phyloP scores from a whole-genome alignment of 2,329 filamentous ascomycete genomes.

The Paracorniculantispora psalliotae region DNA sequence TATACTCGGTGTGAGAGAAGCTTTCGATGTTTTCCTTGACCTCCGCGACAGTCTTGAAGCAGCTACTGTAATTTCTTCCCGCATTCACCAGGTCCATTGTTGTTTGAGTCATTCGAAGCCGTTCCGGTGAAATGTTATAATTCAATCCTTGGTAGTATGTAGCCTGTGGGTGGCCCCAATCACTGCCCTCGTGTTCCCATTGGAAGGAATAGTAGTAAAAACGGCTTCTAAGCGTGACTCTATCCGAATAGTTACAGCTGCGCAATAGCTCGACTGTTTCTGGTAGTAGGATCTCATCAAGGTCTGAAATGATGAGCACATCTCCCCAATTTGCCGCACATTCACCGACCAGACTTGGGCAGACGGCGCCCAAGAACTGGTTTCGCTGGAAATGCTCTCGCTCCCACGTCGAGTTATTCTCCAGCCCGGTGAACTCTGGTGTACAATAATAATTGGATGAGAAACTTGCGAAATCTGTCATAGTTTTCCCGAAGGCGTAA shows the following conservation, averaged over 20 bases:
- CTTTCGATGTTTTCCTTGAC: slow-evolving; percentile 51
- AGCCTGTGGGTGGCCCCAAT: slow-evolving; percentile 56
- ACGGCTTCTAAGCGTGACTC: slow-evolving; percentile 44
- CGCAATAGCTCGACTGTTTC: slow-evolving; percentile 43
- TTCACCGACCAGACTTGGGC: slow-evolving; percentile 38
- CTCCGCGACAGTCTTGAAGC: slow-evolving; percentile 52
- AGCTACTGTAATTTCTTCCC: slow-evolving; percentile 58
- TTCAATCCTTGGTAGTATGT: slow-evolving; percentile 43
- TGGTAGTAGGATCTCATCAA: slow-evolving; percentile 55
- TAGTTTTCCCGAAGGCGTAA: slow-evolving; percentile 49
- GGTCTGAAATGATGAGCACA: slow-evolving; percentile 54
- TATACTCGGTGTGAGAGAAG: slow-evolving; percentile 54
- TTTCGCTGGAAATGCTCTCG: slow-evolving; percentile 50
- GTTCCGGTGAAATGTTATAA: no score
- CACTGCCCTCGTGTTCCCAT: slow-evolving; percentile 34
- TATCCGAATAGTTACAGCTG: slow-evolving; percentile 46
- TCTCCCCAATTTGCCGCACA: slow-evolving; percentile 43
- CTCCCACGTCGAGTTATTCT: no score
- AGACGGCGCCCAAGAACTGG: slow-evolving; percentile 54
- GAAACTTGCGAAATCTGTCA: slow-evolving; percentile 46
- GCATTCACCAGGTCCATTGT: slow-evolving; percentile 43
- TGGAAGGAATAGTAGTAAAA: slow-evolving; percentile 58
- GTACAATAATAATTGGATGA: no score
- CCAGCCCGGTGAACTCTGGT: no score
- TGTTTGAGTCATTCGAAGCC: slow-evolving; percentile 27